Evolutionary conservation across 1,284 basidiomycete genomes (phyloP), one percentile per base, ranked within the genome.

Genomic region (Ustilago sp.): DNA sequence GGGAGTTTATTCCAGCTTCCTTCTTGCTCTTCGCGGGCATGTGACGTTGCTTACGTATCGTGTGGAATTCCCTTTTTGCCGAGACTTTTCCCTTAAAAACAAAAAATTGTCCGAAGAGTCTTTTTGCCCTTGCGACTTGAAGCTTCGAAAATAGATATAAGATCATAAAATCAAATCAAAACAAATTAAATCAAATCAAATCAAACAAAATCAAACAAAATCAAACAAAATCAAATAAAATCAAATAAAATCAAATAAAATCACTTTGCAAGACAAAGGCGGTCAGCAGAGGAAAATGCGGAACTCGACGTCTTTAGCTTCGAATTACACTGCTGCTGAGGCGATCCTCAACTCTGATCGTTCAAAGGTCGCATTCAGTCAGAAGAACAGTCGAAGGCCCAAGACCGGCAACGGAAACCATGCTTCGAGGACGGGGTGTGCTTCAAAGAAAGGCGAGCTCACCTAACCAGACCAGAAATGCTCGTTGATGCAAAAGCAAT

Each of bases 1-100:
- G 23, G 23, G 23, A 3, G 23, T 28, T 28, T 28, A 28, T 28
- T 28, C 3, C 23, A 28, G 23, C 23, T 28, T 28, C 23, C 23
- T 28, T 28, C 3, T 28, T 28, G 23, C 23, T 28, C 23, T 28
- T 28, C 23, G 6, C 7, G 55, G 39, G 4, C 55, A 57, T 38
- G 55, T 47, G 55, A 57, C 55, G 55, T 57, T 45, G 41, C 55
- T 31, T 57, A 13, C 54, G 35, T 38, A 19, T 45, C 7, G n/a
- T 19, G 43, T 19, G n/a, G 43, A 8, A 15, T 2, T 15, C 45
- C 12, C 13, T 19, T 39, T 8, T 54, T 54, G 52, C 52, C 52
- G 52, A 54, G 52, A 4, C 48, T 51, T 3, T 28, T 13, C 36
- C 39, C 13, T 41, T 41, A 6, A 12, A 13, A 45, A 11, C 36